phyloP scores from a whole-genome alignment of 495 filamentous ascomycete genomes.

The Staphylotrichum longicolle region DNA sequence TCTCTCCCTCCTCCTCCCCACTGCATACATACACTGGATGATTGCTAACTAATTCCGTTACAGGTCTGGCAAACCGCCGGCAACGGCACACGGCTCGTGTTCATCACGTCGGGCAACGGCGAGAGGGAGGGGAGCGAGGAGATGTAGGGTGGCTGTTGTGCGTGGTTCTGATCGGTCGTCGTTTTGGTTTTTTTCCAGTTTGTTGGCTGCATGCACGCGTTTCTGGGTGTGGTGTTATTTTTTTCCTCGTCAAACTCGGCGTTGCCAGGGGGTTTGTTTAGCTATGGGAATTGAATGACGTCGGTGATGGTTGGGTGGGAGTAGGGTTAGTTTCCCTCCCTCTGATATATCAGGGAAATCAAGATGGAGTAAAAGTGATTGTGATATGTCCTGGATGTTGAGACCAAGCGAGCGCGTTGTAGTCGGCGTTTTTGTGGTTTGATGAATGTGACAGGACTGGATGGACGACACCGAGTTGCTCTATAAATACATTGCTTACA shows the following conservation, averaged over 20 bases:
- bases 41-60: conserved; percentile 5
- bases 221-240: conserved; percentile 1
- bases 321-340: not conserved
- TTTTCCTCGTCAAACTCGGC: conserved; percentile 2
- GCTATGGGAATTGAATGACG: conserved; percentile 8
- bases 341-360: not conserved
- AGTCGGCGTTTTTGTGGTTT: too few species aligned
- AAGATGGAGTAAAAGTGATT: conserved; percentile 1
- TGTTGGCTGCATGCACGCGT: too few species aligned
- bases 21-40: conserved; percentile 23
- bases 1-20: not conserved
- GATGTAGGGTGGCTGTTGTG: conserved; percentile 15
- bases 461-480: not conserved
- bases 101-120: conserved; percentile 51
- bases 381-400: too few species aligned
- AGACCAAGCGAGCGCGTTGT: too few species aligned
- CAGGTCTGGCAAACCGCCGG: conserved; percentile 95
- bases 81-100: conserved; percentile 81
- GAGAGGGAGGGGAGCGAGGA: conserved; percentile 37
- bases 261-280: conserved; percentile 4
- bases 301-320: not conserved
- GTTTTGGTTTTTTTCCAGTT: not conserved
- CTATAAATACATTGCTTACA: conserved; percentile 21
- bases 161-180: not conserved
- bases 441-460: too few species aligned